Percentiles rank a stretch among this genome's conserved stretches.
Evolutionary conservation across 208 protist genomes (phyloP).

Genomic region (Eutreptiella sp.): DNA sequence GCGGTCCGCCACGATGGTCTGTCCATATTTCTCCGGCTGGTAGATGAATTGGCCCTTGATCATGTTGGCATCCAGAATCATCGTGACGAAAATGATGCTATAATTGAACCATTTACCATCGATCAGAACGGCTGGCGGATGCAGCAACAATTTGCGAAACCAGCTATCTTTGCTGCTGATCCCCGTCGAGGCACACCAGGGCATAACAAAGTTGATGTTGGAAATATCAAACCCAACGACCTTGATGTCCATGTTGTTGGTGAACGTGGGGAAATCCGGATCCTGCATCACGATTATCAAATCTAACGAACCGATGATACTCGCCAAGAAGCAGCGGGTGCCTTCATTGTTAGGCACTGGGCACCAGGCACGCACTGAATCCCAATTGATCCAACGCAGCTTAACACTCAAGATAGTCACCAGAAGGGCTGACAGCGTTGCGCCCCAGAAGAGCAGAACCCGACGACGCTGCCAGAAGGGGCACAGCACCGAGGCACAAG

Average conservation of each 20-base stretch:
- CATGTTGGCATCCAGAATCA: slow-evolving; percentile 24
- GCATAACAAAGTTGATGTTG: background rate
- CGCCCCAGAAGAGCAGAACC: too few species aligned
- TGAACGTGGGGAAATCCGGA: slow-evolving; percentile 13
- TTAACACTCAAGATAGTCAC: background rate
- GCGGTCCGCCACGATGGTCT: background rate
- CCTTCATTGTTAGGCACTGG: slow-evolving; percentile 1
- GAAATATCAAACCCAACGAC: slow-evolving; percentile 1
- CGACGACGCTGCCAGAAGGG: too few species aligned
- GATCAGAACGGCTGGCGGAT: slow-evolving; percentile 7
- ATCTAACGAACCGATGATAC: slow-evolving; percentile 12
- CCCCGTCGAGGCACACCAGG: background rate
- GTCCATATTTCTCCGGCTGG: background rate
- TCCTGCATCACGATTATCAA: slow-evolving; percentile 21
- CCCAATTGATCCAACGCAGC: slow-evolving; percentile 14
- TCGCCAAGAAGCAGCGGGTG: background rate
- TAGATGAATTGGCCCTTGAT: slow-evolving; percentile 17
- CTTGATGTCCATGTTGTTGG: background rate
- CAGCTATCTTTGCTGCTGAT: background rate
- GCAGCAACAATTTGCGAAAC: background rate
- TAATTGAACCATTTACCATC: slow-evolving; percentile 24
- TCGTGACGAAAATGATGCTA: slow-evolving; percentile 22
- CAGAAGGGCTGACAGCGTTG: too few species aligned
- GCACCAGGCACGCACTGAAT: background rate
- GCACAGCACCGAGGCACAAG: too few species aligned